phyloP scores from a whole-genome alignment of 345 rosid genomes.

The Populus ilicifolia region DNA sequence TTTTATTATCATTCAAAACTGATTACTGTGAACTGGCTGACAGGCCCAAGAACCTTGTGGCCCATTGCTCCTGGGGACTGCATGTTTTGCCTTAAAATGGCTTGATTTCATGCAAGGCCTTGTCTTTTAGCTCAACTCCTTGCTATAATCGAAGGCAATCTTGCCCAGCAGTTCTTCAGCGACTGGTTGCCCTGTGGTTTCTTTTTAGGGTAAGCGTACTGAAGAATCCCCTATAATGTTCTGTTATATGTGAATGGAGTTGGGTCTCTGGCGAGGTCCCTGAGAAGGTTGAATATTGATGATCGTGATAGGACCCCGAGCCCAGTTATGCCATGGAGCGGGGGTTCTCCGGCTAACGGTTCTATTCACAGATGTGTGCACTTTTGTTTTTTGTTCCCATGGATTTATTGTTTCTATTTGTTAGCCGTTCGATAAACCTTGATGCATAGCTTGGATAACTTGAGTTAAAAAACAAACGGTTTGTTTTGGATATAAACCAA shows the following conservation, averaged over 20 bases:
- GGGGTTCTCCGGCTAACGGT: background rate
- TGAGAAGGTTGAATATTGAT: background rate
- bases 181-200: no score
- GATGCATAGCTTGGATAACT: background rate
- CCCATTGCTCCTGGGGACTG: background rate
- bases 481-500: no score
- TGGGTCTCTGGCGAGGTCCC: background rate
- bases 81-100: background rate
- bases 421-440: background rate
- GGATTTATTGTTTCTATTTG: background rate
- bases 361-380: background rate
- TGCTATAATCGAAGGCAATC: no score
- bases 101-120: background rate
- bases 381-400: background rate
- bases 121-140: no score
- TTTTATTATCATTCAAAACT: background rate
- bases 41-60: background rate
- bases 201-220: no score
- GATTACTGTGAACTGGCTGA: background rate
- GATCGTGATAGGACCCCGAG: background rate
- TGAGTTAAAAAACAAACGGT: background rate
- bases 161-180: no score
- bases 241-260: background rate
- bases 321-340: background rate
- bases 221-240: background rate